These are phyloP conservation scores for Golubevia sp. DNA, from an alignment of 1,284 basidiomycete genomes.

Conservation along the genomic window DNA sequence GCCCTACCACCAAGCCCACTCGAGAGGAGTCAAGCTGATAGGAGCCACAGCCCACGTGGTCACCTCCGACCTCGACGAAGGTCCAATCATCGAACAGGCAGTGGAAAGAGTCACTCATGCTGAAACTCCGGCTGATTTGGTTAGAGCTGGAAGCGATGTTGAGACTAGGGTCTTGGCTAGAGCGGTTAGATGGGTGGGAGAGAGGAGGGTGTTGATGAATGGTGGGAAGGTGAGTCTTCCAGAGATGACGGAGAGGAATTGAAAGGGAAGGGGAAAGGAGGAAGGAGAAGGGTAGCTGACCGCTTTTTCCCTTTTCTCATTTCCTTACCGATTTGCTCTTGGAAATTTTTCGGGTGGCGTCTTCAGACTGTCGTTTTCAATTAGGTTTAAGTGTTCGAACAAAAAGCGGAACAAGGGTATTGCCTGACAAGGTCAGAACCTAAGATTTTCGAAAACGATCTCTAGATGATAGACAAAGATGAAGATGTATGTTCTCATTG, in stretches of 20 bases:
- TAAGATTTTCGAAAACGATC: too few relatives aligned
- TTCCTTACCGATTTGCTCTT: too few relatives aligned
- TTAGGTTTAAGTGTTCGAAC: conserved; percentile 7
- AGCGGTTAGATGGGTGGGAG: conserved; percentile 53
- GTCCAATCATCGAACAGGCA: conserved; percentile 58
- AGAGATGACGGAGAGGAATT: not conserved
- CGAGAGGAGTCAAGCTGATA: conserved; percentile 53
- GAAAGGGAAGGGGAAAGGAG: not conserved
- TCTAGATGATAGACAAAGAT: too few relatives aligned
- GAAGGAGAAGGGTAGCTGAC: too few relatives aligned
- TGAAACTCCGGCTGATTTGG: conserved; percentile 37
- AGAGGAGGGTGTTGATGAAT: conserved; percentile 50
- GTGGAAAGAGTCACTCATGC: conserved; percentile 50
- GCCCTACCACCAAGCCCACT: conserved; percentile 57
- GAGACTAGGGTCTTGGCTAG: conserved; percentile 49
- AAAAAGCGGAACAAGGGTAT: conserved; percentile 71
- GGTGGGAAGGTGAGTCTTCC: conserved; percentile 31
- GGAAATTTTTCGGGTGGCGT: too few relatives aligned
- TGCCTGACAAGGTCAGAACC: too few relatives aligned
- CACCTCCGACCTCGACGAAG: conserved; percentile 52
- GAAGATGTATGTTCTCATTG: too few relatives aligned
- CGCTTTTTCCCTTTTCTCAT: not conserved
- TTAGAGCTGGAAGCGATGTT: conserved; percentile 43
- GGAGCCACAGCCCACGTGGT: conserved; percentile 58
- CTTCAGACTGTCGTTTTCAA: conserved; percentile 48